A percentile compares a stretch with the other conserved stretches of the same genome.
Evolutionary conservation across 2,329 filamentous ascomycete species (phyloP).

Genomic region (Trichoderma koningiopsis): DNA sequence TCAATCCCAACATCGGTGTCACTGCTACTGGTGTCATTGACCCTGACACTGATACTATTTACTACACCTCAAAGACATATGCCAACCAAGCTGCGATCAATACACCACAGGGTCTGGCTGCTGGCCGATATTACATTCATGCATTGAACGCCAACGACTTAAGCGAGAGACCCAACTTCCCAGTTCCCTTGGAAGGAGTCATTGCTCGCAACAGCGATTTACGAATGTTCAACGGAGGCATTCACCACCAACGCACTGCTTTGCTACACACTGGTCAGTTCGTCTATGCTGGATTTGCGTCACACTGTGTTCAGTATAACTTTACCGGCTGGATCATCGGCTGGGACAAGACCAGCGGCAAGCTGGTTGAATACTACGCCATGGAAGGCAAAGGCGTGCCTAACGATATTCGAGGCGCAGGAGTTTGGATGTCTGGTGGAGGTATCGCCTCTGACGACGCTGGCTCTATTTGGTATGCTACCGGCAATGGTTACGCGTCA

Average conservation of each 20-base stretch:
- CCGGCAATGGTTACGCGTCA: constrained; percentile 46
- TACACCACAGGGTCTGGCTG: constrained; percentile 38
- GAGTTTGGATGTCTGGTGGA: constrained; percentile 48
- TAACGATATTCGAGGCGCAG: constrained; percentile 44
- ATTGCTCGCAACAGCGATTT: constrained; percentile 49
- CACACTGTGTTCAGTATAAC: constrained; percentile 59
- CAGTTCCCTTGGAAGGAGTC: constrained; percentile 50
- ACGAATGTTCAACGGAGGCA: constrained; percentile 55
- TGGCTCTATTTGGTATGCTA: constrained; percentile 44
- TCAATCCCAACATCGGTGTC: constrained; percentile 50
- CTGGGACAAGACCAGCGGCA: constrained; percentile 46
- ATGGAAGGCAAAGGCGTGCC: constrained; percentile 46
- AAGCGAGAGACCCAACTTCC: constrained; percentile 46
- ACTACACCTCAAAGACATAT: constrained; percentile 49
- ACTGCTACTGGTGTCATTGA: constrained; percentile 52
- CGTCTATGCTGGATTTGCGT: constrained; percentile 57
- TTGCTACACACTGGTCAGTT: constrained; percentile 49
- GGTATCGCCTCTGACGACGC: constrained; percentile 44
- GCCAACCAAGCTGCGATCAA: constrained; percentile 36
- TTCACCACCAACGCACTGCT: constrained; percentile 54
- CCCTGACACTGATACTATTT: constrained; percentile 47
- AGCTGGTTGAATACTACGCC: constrained; percentile 44
- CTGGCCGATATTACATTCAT: constrained; percentile 43
- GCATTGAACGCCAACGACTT: constrained; percentile 45
- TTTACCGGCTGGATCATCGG: constrained; percentile 57